Evolutionary conservation across 768 basidiomycete genomes (phyloP).

Genomic region (Mrakia blollopis): DNA sequence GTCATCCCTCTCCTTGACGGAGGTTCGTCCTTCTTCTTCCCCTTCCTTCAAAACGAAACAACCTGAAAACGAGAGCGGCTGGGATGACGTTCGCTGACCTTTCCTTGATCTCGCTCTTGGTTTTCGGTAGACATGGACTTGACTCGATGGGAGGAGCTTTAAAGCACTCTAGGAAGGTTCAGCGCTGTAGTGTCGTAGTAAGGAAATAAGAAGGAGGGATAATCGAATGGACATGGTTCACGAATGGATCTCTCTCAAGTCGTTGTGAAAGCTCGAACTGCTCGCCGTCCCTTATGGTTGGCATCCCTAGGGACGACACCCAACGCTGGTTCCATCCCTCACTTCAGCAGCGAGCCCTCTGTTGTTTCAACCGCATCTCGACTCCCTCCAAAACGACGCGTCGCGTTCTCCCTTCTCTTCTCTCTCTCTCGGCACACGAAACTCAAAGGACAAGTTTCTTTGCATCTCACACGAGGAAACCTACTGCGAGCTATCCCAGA

Average conservation of each 20-base stretch:
- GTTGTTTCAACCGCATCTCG: too few species aligned
- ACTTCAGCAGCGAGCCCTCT: too few species aligned
- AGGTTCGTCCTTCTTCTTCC: neutral
- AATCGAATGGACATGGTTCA: neutral
- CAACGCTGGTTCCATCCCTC: too few species aligned
- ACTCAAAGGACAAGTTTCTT: neutral
- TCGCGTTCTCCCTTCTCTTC: neutral
- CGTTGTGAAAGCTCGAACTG: too few species aligned
- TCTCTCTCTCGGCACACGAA: neutral
- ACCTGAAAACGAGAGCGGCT: neutral
- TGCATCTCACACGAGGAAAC: accelerated
- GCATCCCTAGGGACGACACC: too few species aligned
- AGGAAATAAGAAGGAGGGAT: neutral
- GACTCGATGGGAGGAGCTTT: conserved; percentile 45
- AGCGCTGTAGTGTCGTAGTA: too few species aligned
- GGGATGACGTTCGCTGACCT: neutral
- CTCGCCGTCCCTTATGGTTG: too few species aligned
- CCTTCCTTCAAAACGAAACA: neutral
- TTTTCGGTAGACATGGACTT: conserved; percentile 40
- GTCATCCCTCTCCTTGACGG: conserved; percentile 43
- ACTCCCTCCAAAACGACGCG: too few species aligned
- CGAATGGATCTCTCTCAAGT: too few species aligned
- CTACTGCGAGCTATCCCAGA: neutral
- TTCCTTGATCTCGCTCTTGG: neutral
- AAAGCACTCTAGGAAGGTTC: neutral